Conservation (phyloP, 768 basidiomycete species). For the Kwoniella dejecticola region DNA sequence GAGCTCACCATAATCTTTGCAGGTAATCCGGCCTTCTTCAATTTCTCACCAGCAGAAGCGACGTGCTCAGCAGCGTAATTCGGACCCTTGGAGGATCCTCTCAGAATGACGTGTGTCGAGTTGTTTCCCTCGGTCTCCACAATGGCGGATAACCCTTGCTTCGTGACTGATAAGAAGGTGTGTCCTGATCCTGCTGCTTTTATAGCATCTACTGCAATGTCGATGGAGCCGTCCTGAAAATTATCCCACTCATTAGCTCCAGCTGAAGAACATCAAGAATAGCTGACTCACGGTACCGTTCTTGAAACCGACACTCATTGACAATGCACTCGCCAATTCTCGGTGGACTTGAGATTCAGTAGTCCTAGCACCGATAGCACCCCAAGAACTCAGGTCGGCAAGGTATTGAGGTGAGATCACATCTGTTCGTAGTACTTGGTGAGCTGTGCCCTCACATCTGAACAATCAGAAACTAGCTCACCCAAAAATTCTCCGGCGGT, state of each 20-base stretch:
- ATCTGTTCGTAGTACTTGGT: slow-evolving; percentile 35
- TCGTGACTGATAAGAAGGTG: slow-evolving; percentile 94
- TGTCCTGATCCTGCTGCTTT: slow-evolving; percentile 86
- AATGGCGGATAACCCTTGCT: slow-evolving; percentile 72
- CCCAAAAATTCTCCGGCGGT: slow-evolving; percentile 93
- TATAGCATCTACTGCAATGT: slow-evolving; percentile 93
- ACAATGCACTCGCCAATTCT: slow-evolving; percentile 62
- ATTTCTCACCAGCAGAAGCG: slow-evolving; percentile 69
- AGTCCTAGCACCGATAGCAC: slow-evolving; percentile 68
- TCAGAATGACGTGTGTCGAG: slow-evolving; percentile 88
- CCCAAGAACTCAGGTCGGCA: slow-evolving; percentile 56
- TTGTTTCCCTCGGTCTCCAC: slow-evolving; percentile 94
- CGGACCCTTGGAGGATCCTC: slow-evolving; percentile 85
- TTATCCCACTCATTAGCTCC: too few species aligned
- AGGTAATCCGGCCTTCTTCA: slow-evolving; percentile 74
- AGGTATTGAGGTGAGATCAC: slow-evolving; percentile 58
- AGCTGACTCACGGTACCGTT: slow-evolving; percentile 74
- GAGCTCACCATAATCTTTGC: slow-evolving; percentile 79
- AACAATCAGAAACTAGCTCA: slow-evolving; percentile 26
- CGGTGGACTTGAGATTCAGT: slow-evolving; percentile 56
- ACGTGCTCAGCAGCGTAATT: slow-evolving; percentile 84
- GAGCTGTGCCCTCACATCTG: neutral
- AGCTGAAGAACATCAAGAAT: neutral
- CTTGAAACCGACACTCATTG: slow-evolving; percentile 97
- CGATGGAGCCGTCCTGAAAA: slow-evolving; percentile 72